phyloP scores from a whole-genome alignment of 2,329 filamentous ascomycete genomes.

The Arthroderma sp. region DNA sequence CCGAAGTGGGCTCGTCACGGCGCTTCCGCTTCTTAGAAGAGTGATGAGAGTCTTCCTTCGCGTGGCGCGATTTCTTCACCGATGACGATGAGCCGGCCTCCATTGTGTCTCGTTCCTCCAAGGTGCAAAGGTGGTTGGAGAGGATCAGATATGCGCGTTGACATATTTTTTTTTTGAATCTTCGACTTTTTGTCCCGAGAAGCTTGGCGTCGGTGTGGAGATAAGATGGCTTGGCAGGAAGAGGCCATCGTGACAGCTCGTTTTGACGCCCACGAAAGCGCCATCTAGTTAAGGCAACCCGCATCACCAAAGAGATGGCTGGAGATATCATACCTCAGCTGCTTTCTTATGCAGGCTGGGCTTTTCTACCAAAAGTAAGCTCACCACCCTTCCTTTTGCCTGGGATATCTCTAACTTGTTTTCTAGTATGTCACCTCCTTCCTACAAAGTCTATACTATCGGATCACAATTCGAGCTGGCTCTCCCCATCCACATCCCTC shows the following conservation, averaged over 20 bases:
- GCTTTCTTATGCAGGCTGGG: conserved; percentile 47
- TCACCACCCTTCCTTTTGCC: not conserved
- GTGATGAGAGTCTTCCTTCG: conserved; percentile 14
- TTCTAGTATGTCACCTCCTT: conserved; percentile 63
- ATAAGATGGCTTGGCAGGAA: no score
- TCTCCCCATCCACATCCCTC: conserved; percentile 59
- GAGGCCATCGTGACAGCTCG: no score
- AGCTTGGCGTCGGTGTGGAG: not conserved
- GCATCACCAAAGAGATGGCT: no score
- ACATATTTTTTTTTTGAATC: no score
- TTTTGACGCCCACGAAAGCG: no score
- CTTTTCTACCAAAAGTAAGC: conserved; percentile 47
- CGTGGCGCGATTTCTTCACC: not conserved
- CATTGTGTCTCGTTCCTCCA: not conserved
- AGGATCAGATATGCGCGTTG: not conserved
- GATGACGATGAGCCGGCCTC: not conserved
- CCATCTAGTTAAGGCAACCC: no score
- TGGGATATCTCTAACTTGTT: not conserved
- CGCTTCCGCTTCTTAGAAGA: conserved; percentile 34
- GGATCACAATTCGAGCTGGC: conserved; percentile 77
- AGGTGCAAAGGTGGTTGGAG: not conserved
- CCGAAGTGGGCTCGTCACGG: conserved; percentile 14
- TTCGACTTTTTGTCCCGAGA: not conserved
- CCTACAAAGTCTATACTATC: conserved; percentile 72
- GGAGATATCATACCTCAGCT: conserved; percentile 20